Percentiles rank a stretch among this genome's conserved stretches.
Evolutionary conservation across 352 stramenopile species (phyloP).

Genomic region (Globisporangium irregulare): DNA sequence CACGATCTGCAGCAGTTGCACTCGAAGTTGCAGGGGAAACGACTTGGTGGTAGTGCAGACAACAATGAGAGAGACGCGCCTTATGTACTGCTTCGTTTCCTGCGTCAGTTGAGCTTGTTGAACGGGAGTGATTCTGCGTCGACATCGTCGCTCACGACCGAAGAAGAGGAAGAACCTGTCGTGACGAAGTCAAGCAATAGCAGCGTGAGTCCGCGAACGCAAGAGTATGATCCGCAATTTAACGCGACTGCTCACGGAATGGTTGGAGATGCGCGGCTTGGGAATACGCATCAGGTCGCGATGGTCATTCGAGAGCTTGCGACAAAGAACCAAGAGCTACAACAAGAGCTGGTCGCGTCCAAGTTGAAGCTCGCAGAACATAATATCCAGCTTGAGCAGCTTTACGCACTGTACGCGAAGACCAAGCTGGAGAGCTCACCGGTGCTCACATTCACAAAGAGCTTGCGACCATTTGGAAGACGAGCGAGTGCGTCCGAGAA

Average conservation of each 20-base stretch:
- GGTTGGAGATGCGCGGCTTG: conserved; percentile 4
- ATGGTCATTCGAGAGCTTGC: conserved; percentile 41
- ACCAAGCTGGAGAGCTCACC: conserved; percentile 34
- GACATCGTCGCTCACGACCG: conserved; percentile 7
- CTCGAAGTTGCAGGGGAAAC: conserved; percentile 1
- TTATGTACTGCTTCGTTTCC: conserved; percentile 46
- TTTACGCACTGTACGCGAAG: conserved; percentile 53
- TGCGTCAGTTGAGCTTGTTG: conserved; percentile 18
- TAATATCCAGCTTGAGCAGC: conserved; percentile 58
- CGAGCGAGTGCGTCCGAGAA: conserved; percentile 2
- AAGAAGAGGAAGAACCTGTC: conserved; percentile 1
- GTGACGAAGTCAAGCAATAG: background rate
- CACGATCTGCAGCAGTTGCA: conserved; percentile 32
- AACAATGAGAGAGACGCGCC: conserved; percentile 3
- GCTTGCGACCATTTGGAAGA: conserved; percentile 31
- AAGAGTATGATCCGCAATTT: background rate
- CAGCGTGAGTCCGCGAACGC: background rate
- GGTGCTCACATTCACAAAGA: conserved; percentile 39
- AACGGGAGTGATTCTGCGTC: conserved; percentile 13
- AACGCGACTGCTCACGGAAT: background rate
- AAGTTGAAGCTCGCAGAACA: conserved; percentile 56
- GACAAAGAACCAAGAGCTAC: conserved; percentile 36
- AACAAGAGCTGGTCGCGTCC: conserved; percentile 49
- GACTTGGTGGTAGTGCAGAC: background rate
- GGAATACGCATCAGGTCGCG: conserved; percentile 25